phyloP scores from a whole-genome alignment of 2,329 filamentous ascomycete species.

The Coleophoma crateriformis region DNA sequence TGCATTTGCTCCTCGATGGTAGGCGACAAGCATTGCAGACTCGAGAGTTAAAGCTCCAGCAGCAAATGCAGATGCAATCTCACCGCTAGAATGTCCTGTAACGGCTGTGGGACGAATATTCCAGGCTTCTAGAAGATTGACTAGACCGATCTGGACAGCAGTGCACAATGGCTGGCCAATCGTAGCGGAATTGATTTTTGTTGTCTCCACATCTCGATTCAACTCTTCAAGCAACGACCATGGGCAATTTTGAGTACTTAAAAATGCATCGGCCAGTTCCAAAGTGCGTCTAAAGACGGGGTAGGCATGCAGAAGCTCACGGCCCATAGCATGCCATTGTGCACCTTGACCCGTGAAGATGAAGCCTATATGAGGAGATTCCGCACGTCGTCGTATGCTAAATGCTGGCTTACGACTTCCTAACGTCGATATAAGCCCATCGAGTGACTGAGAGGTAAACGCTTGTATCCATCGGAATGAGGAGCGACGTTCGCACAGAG shows the following conservation, averaged over 20 bases:
- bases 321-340: conserved; percentile 5
- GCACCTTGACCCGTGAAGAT: conserved; percentile 9
- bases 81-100: conserved; percentile 38
- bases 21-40: conserved; percentile 36
- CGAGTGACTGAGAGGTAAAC: not conserved
- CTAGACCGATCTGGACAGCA: conserved; percentile 37
- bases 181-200: conserved; percentile 9
- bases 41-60: conserved; percentile 23
- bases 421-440: not conserved
- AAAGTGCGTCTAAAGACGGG: conserved; percentile 24
- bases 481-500: conserved; percentile 2
- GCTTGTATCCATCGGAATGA: conserved; percentile 1
- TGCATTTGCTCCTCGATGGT: conserved; percentile 21
- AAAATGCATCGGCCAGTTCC: not conserved
- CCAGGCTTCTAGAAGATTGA: conserved; percentile 35
- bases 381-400: conserved; percentile 12
- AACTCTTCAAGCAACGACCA: not conserved
- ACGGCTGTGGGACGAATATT: conserved; percentile 30
- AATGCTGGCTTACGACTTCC: conserved; percentile 16
- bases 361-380: conserved; percentile 1
- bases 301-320: conserved; percentile 14
- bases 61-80: conserved; percentile 39
- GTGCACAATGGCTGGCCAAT: conserved; percentile 33
- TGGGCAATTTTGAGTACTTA: not conserved
- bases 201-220: conserved; percentile 20